Evolutionary conservation across 2,329 filamentous ascomycete species (phyloP).

Genomic region (Venturia oleaginea): DNA sequence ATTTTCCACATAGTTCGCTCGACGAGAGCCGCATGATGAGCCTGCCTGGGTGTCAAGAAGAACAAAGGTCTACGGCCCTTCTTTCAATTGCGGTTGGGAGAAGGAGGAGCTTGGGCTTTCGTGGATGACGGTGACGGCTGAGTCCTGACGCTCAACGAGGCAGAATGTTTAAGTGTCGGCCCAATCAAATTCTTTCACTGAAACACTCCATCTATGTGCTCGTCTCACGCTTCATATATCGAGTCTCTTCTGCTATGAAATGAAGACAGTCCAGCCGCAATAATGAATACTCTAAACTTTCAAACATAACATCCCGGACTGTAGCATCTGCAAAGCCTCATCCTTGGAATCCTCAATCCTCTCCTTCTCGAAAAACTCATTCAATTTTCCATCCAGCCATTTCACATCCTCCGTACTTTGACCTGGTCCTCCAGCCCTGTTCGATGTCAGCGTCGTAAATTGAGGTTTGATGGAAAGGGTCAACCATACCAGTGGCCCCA

Average conservation of each 20-base stretch:
- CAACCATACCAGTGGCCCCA: constrained; percentile 48
- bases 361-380: constrained; percentile 37
- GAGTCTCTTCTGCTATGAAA: neutral
- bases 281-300: neutral
- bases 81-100: neutral
- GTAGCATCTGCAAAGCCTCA: neutral
- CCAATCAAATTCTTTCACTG: neutral
- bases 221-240: neutral
- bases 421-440: constrained; percentile 49
- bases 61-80: neutral
- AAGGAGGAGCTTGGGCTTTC: neutral
- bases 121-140: too few relatives aligned
- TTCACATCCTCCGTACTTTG: constrained; percentile 60
- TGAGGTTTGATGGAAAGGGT: neutral
- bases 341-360: neutral
- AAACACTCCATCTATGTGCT: neutral
- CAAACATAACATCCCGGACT: neutral
- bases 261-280: neutral
- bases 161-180: too few relatives aligned
- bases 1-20: constrained; percentile 8
- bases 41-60: neutral
- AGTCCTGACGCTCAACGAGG: too few relatives aligned
- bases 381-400: constrained; percentile 59
- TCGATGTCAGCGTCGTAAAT: neutral
- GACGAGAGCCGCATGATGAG: constrained; percentile 1